phyloP scores from a whole-genome alignment of 208 protist species.

The Entamoeba dispar region DNA sequence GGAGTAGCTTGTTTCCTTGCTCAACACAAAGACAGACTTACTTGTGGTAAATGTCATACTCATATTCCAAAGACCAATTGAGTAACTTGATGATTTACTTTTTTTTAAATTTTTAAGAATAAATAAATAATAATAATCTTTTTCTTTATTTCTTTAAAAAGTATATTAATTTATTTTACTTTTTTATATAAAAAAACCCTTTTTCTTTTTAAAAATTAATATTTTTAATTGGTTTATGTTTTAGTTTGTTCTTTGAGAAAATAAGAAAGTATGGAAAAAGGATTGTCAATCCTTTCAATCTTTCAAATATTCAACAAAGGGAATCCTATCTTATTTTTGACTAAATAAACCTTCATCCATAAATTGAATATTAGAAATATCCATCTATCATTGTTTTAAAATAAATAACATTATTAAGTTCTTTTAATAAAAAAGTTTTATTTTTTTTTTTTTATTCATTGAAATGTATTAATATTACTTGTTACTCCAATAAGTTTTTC shows the following conservation, averaged over 20 bases:
- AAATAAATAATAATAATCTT: neutral
- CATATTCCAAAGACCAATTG: neutral
- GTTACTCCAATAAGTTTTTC: too few relatives aligned
- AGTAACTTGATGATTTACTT: neutral
- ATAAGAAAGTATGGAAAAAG: neutral
- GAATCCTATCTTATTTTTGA: neutral
- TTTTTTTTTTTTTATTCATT: too few relatives aligned
- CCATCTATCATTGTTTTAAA: too few relatives aligned
- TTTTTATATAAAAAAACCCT: neutral
- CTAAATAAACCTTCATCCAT: neutral
- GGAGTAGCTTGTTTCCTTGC: neutral
- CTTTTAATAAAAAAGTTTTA: too few relatives aligned
- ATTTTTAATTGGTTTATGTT: neutral
- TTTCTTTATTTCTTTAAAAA: neutral
- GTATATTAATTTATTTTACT: neutral
- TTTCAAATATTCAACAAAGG: neutral
- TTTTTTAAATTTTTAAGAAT: neutral
- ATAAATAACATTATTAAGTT: too few relatives aligned
- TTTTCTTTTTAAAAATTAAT: neutral
- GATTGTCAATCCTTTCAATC: neutral
- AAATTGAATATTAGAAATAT: neutral
- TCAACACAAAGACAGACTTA: neutral
- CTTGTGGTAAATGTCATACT: neutral
- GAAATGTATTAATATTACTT: too few relatives aligned
- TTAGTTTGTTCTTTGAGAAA: neutral